Evolutionary conservation across 2,329 filamentous ascomycete genomes (phyloP).

Genomic region (Chaetomiaceae sp.): DNA sequence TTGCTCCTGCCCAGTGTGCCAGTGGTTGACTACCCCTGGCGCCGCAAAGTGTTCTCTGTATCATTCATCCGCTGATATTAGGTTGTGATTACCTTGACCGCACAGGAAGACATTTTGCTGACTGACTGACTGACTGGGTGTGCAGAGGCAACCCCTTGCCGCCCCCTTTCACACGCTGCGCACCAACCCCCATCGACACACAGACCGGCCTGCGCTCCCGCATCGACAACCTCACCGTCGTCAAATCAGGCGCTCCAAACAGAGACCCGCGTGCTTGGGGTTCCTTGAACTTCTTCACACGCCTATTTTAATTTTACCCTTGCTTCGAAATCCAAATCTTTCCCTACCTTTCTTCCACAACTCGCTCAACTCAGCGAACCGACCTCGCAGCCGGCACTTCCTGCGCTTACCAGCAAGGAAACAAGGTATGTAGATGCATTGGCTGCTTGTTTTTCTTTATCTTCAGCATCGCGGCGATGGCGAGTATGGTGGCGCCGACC

Average conservation of each 20-base stretch:
- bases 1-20: background rate
- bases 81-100: background rate
- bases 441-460: background rate
- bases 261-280: constrained; percentile 4
- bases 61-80: background rate
- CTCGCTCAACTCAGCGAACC: background rate
- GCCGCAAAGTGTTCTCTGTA: background rate
- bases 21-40: background rate
- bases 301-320: constrained; percentile 4
- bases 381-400: background rate
- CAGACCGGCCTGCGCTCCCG: constrained; percentile 4
- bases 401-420: background rate
- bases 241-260: background rate
- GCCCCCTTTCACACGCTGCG: background rate
- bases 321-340: background rate
- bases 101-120: too few species aligned
- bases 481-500: background rate
- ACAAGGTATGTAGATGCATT: constrained; percentile 5
- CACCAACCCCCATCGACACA: background rate
- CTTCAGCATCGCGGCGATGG: background rate
- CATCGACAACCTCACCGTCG: constrained; percentile 4
- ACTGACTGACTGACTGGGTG: background rate
- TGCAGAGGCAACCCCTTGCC: background rate
- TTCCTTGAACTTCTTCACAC: background rate
- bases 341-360: background rate